These are phyloP conservation scores for Heritiera fomes DNA, from an alignment of 345 rosid species.

Conservation along the genomic window DNA sequence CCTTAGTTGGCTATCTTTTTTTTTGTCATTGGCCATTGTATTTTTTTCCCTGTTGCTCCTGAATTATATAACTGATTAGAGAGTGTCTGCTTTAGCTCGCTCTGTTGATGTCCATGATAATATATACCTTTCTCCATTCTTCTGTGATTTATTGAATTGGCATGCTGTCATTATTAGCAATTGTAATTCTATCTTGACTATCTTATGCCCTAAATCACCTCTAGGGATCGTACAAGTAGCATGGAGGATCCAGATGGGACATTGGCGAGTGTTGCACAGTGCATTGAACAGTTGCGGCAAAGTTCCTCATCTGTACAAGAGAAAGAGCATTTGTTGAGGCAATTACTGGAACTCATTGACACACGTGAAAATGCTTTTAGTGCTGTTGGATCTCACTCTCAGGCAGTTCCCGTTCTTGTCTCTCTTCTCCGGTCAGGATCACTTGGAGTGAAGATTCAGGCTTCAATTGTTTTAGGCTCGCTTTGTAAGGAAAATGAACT, in stretches of 20 bases:
- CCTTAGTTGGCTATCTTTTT: background rate
- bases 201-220: conserved; percentile 33
- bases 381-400: conserved; percentile 99
- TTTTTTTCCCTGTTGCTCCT: background rate
- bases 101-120: background rate
- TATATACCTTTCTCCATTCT: background rate
- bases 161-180: background rate
- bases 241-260: conserved; percentile 99
- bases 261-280: conserved; percentile 97
- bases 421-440: conserved; percentile 99
- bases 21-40: background rate
- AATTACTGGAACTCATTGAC: conserved; percentile 87
- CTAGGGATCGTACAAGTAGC: conserved; percentile 88
- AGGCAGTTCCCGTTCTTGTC: conserved; percentile 99
- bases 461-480: conserved; percentile 92
- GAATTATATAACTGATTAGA: background rate
- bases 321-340: conserved; percentile 84
- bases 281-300: conserved; percentile 96
- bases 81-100: background rate
- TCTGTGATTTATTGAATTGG: background rate
- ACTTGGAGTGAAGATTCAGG: conserved; percentile 89
- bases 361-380: conserved; percentile 95
- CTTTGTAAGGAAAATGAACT: conserved; percentile 99
- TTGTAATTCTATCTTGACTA: conserved; percentile 10
- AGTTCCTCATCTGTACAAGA: conserved; percentile 87